phyloP scores from a whole-genome alignment of 176 grass and related monocot species.

The Juncus effusus region DNA sequence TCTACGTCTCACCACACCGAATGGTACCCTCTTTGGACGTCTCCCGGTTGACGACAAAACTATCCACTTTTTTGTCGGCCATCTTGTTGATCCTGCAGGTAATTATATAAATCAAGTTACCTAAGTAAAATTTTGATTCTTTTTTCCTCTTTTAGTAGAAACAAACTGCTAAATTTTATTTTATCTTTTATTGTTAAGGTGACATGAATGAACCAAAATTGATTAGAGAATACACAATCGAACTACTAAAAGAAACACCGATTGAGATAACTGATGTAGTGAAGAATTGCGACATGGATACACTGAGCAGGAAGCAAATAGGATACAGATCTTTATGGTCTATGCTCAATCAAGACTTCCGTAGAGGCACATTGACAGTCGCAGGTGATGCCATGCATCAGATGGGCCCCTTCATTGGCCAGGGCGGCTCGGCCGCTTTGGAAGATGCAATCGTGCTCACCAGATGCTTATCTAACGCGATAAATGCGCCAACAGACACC shows the following conservation, averaged over 20 bases:
- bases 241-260: slow-evolving; percentile 20
- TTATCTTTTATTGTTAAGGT: background rate
- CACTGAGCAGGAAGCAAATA: background rate
- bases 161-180: no score
- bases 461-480: background rate
- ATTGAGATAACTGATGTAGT: slow-evolving; percentile 20
- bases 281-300: no score
- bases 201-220: background rate
- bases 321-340: slow-evolving; percentile 43
- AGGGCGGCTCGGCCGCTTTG: background rate
- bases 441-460: no score
- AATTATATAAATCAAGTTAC: background rate
- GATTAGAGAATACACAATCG: slow-evolving; percentile 11
- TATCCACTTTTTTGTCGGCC: background rate
- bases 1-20: background rate
- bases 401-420: slow-evolving; percentile 42
- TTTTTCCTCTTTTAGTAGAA: no score
- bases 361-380: slow-evolving; percentile 34
- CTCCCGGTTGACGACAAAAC: slow-evolving; percentile 32
- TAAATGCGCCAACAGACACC: background rate
- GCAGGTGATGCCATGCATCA: slow-evolving; percentile 60
- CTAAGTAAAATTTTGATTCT: no score
- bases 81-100: background rate
- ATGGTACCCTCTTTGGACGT: slow-evolving; percentile 2
- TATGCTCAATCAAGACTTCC: slow-evolving; percentile 17